Percentiles rank a stretch among this genome's conserved stretches.
phyloP scores from a whole-genome alignment of 257 asterid species.

The Linaria vulgaris region DNA sequence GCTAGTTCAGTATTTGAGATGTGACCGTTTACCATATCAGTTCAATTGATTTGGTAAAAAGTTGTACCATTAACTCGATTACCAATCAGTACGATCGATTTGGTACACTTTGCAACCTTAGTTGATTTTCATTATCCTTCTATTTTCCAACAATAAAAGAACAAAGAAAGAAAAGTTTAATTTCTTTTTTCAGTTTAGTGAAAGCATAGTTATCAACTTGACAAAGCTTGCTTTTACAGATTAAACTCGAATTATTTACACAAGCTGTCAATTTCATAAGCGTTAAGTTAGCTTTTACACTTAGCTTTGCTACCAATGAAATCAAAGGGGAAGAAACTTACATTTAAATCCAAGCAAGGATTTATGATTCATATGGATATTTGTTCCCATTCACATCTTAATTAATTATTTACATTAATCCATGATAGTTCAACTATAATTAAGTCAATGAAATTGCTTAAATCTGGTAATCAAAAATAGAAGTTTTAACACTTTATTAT shows the following conservation, averaged over 20 bases:
- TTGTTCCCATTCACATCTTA: constrained; percentile 1
- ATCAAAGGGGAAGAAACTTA: constrained; percentile 47
- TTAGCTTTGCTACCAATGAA: constrained; percentile 42
- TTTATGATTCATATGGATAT: constrained; percentile 20
- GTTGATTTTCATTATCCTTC: background rate
- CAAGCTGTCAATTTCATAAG: constrained; percentile 33
- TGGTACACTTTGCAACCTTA: too few species aligned
- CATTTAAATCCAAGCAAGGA: constrained; percentile 55
- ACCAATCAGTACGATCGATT: too few species aligned
- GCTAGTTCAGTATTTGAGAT: too few species aligned
- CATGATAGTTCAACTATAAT: background rate
- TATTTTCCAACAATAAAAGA: background rate
- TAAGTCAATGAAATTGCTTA: background rate
- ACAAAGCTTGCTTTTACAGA: constrained; percentile 22
- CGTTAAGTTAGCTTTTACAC: constrained; percentile 30
- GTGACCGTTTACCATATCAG: too few species aligned
- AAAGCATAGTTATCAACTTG: background rate
- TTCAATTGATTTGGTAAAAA: too few species aligned
- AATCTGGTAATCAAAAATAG: background rate
- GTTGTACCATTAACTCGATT: too few species aligned
- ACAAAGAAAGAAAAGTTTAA: background rate
- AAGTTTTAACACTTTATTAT: background rate
- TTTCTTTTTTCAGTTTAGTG: background rate
- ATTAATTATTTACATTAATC: background rate
- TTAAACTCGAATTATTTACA: constrained; percentile 14